Percentiles rank a stretch among this genome's conserved stretches.
Evolutionary conservation across 495 filamentous ascomycete species (phyloP).

Genomic region (Aspergillus nanangensis): DNA sequence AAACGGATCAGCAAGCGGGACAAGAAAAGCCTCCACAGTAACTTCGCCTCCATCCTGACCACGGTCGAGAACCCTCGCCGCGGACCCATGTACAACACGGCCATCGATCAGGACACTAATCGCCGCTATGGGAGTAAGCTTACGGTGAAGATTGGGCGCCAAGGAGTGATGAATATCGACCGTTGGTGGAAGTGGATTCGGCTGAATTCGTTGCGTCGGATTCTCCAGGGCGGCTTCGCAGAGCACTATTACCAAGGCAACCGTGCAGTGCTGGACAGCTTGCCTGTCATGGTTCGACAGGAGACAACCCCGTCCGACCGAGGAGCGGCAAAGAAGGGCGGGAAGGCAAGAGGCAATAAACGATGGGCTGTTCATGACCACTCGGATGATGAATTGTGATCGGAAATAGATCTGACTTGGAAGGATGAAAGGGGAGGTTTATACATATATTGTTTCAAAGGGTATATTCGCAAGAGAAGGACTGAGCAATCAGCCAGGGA

Average conservation of each 20-base stretch:
- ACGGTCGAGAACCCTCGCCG: conserved; percentile 74
- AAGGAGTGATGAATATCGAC: conserved; percentile 74
- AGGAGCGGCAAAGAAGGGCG: conserved; percentile 27
- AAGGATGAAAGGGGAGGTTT: background rate
- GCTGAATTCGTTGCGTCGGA: conserved; percentile 67
- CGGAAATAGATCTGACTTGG: background rate
- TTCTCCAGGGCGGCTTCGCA: conserved; percentile 76
- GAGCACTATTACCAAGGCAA: conserved; percentile 84
- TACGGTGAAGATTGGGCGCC: conserved; percentile 68
- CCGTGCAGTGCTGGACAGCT: conserved; percentile 68
- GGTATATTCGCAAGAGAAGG: background rate
- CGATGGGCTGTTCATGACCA: conserved; percentile 26
- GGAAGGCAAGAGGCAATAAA: conserved; percentile 30
- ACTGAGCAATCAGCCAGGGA: background rate
- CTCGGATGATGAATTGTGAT: conserved; percentile 18
- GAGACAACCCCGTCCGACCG: conserved; percentile 18
- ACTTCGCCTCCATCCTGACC: conserved; percentile 78
- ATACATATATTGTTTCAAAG: background rate
- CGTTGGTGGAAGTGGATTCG: conserved; percentile 87
- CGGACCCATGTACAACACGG: conserved; percentile 67
- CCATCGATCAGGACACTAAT: conserved; percentile 68
- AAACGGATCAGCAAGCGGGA: conserved; percentile 76
- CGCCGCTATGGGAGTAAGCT: conserved; percentile 73
- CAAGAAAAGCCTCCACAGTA: conserved; percentile 69
- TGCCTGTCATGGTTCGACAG: conserved; percentile 53